Percentiles rank a stretch among this genome's conserved stretches.
phyloP scores from a whole-genome alignment of 2,329 filamentous ascomycete species.

The Fusarium nematophilum region DNA sequence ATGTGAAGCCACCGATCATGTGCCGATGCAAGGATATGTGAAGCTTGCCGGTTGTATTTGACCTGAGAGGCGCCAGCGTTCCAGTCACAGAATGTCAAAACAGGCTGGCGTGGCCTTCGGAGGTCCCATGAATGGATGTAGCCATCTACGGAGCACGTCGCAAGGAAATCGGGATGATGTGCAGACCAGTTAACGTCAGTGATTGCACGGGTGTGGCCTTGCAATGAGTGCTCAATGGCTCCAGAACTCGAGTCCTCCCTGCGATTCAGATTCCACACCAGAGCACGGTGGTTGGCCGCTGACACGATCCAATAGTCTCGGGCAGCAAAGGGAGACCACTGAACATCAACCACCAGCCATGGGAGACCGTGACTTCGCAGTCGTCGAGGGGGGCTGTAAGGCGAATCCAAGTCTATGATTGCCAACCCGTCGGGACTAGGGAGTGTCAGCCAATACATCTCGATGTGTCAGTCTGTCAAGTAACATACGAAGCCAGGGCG shows the following conservation, averaged over 20 bases:
- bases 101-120: constrained; percentile 77
- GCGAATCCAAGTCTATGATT: constrained; percentile 91
- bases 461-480: constrained; percentile 22
- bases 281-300: constrained; percentile 91
- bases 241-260: constrained; percentile 76
- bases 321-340: constrained; percentile 93
- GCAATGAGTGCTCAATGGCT: constrained; percentile 86
- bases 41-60: constrained; percentile 90
- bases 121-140: constrained; percentile 95
- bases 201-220: constrained; percentile 86
- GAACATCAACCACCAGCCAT: constrained; percentile 96
- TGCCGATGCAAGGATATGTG: constrained; percentile 88
- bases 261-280: constrained; percentile 92
- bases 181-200: constrained; percentile 97
- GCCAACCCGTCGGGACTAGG: constrained; percentile 82
- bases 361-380: constrained; percentile 84
- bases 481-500: constrained; percentile 79
- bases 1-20: constrained; percentile 90
- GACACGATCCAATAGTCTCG: constrained; percentile 94
- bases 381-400: constrained; percentile 86
- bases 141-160: constrained; percentile 92
- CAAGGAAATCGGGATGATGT: constrained; percentile 87
- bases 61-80: constrained; percentile 94
- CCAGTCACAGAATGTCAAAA: constrained; percentile 89
- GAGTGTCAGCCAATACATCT: constrained; percentile 6